phyloP scores from a whole-genome alignment of 1,284 basidiomycete genomes.

The Abortiporus biennis region DNA sequence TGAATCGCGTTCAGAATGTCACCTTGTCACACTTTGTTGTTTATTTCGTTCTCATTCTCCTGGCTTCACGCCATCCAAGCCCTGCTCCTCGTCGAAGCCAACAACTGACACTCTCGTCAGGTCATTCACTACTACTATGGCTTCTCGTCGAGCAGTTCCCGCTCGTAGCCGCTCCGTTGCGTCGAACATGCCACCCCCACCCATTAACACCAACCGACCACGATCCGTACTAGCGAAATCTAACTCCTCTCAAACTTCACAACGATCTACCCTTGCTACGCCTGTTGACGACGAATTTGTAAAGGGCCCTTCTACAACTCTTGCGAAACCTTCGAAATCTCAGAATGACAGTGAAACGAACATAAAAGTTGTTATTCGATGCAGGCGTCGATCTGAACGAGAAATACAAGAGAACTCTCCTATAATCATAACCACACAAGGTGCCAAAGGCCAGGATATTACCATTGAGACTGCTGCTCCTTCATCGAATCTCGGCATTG shows the following conservation, averaged over 20 bases:
- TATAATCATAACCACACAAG: conserved; percentile 72
- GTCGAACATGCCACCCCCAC: conserved; percentile 27
- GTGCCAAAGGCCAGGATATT: conserved; percentile 68
- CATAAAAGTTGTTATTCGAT: conserved; percentile 90
- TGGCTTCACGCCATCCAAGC: too few relatives aligned
- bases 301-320: conserved; percentile 15
- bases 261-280: conserved; percentile 21
- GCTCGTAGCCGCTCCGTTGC: conserved; percentile 21
- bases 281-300: conserved; percentile 18
- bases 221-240: conserved; percentile 26
- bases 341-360: conserved; percentile 57
- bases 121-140: conserved; percentile 34
- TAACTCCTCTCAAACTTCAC: conserved; percentile 25
- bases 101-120: too few relatives aligned
- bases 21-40: not conserved
- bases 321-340: conserved; percentile 5
- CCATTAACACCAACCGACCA: conserved; percentile 13
- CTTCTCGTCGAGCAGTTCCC: conserved; percentile 44
- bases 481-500: conserved; percentile 56
- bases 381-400: conserved; percentile 74
- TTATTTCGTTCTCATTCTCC: conserved; percentile 2
- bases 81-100: too few relatives aligned
- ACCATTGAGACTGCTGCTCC: conserved; percentile 74
- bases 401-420: conserved; percentile 80
- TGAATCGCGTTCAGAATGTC: not conserved